phyloP scores from a whole-genome alignment of 1,284 basidiomycete genomes.

The Boletus sp. region DNA sequence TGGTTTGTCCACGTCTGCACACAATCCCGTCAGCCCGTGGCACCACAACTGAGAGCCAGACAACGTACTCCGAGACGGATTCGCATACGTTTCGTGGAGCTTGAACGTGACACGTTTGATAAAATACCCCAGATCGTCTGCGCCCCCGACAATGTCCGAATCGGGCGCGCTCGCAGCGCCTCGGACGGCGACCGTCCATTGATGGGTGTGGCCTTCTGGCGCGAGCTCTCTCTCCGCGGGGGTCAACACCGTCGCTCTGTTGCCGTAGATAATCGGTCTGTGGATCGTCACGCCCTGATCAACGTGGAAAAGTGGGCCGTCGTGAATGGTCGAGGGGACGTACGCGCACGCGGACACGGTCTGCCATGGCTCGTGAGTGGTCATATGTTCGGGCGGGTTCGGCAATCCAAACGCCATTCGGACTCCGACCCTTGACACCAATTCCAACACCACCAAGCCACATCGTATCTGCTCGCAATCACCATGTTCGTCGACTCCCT shows the following conservation, averaged over 20 bases:
- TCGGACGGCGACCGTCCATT: slow-evolving; percentile 95
- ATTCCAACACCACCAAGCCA: no score
- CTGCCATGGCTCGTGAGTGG: slow-evolving; percentile 50
- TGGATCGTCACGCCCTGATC: slow-evolving; percentile 82
- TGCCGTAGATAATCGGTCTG: slow-evolving; percentile 93
- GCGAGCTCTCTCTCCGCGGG: slow-evolving; percentile 65
- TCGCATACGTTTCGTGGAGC: slow-evolving; percentile 94
- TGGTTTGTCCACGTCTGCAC: slow-evolving; percentile 81
- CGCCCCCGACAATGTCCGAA: slow-evolving; percentile 75
- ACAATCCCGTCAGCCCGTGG: neutral
- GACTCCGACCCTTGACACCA: slow-evolving; percentile 28
- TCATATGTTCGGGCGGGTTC: slow-evolving; percentile 27
- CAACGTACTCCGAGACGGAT: slow-evolving; percentile 79
- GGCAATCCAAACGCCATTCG: slow-evolving; percentile 26
- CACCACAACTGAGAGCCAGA: neutral
- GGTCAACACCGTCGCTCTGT: slow-evolving; percentile 83
- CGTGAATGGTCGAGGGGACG: slow-evolving; percentile 27
- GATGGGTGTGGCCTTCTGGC: slow-evolving; percentile 83
- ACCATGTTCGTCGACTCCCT: slow-evolving; percentile 53
- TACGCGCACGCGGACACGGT: slow-evolving; percentile 72
- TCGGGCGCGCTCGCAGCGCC: slow-evolving; percentile 64
- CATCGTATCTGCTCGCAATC: neutral
- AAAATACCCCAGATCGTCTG: slow-evolving; percentile 84
- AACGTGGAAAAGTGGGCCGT: neutral
- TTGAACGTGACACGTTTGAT: slow-evolving; percentile 97